These are phyloP conservation scores for Nicotiana benthamiana DNA, from an alignment of 257 asterid species.

Conservation along the genomic window DNA sequence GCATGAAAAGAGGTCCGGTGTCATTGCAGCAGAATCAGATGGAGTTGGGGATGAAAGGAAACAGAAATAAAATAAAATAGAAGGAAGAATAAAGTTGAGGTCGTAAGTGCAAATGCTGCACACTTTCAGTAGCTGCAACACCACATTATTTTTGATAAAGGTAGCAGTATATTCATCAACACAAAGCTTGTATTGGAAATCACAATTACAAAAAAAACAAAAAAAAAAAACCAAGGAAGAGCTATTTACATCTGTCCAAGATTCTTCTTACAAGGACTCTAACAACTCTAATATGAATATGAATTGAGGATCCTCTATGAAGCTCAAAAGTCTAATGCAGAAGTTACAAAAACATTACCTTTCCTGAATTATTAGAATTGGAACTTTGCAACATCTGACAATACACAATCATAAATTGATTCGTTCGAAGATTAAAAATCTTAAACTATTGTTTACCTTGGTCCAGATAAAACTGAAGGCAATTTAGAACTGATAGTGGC, in stretches of 20 bases:
- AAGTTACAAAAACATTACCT: background rate
- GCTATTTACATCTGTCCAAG: too few species aligned
- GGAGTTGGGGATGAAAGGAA: too few species aligned
- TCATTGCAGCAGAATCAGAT: too few species aligned
- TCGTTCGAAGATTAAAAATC: background rate
- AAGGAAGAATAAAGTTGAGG: background rate
- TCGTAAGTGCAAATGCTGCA: background rate
- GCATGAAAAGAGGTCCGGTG: too few species aligned
- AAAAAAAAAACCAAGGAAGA: too few species aligned
- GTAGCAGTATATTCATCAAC: too few species aligned
- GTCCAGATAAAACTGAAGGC: slow-evolving; percentile 12
- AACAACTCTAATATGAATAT: background rate
- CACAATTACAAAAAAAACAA: too few species aligned
- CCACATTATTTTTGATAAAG: background rate
- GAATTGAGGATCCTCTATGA: background rate
- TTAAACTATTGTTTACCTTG: background rate
- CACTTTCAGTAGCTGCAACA: background rate
- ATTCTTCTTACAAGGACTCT: too few species aligned
- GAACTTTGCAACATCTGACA: background rate
- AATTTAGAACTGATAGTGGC: background rate
- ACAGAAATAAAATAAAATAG: too few species aligned
- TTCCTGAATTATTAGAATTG: background rate
- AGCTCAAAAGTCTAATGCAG: background rate
- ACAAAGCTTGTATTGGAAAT: too few species aligned
- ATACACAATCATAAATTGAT: background rate